phyloP scores from a whole-genome alignment of 1,139 yeast species.

The Geotrichum restrictum region DNA sequence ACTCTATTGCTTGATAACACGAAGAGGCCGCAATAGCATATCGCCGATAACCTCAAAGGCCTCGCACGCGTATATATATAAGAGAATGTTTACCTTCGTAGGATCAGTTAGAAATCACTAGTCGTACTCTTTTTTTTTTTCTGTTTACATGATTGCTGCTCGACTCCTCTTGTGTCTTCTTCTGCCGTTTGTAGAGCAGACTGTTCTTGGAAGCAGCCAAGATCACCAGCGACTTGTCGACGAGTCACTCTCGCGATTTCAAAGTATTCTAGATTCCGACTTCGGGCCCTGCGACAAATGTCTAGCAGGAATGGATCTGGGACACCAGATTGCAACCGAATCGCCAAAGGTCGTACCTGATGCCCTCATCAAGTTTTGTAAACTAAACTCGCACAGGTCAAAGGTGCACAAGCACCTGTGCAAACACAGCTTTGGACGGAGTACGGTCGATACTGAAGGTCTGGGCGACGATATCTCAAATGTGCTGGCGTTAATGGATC shows the following conservation, averaged over 20 bases:
- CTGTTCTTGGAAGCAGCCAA: too few species aligned
- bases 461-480: constrained; percentile 47
- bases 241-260: not conserved
- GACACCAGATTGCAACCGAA: constrained; percentile 41
- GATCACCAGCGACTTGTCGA: not conserved
- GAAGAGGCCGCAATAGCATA: too few species aligned
- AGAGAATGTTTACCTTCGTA: too few species aligned
- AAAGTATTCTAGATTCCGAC: not conserved
- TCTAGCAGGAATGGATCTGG: constrained; percentile 42
- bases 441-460: constrained; percentile 34
- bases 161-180: too few species aligned
- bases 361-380: constrained; percentile 46
- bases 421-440: constrained; percentile 32
- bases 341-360: constrained; percentile 44
- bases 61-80: too few species aligned
- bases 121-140: too few species aligned
- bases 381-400: constrained; percentile 30
- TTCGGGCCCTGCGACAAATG: constrained; percentile 39
- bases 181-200: too few species aligned
- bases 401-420: constrained; percentile 28
- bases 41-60: too few species aligned
- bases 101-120: too few species aligned
- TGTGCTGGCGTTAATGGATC: constrained; percentile 45
- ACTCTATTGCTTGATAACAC: not conserved
- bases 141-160: too few species aligned